Conservation (phyloP, 1,284 basidiomycete species). For the Irpex lacteus region DNA sequence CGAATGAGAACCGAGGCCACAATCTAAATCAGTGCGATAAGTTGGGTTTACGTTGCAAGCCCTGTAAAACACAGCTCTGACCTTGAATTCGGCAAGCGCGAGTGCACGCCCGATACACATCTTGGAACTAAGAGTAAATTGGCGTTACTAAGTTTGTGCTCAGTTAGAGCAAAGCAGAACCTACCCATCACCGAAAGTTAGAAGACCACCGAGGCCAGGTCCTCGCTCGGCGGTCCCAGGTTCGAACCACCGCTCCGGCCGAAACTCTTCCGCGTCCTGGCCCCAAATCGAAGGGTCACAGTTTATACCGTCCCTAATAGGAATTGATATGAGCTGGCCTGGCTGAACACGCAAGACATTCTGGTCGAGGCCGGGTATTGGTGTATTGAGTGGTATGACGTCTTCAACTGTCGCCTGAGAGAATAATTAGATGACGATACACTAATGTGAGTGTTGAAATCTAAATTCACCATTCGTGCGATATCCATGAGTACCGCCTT, state of each 20-base stretch:
- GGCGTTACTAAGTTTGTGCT: neutral
- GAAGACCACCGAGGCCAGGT: conserved; percentile 1
- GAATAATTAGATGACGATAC: neutral
- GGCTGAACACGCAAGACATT: neutral
- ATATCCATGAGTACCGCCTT: neutral
- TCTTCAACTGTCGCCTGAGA: conserved; percentile 29
- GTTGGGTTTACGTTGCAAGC: neutral
- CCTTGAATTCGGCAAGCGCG: neutral
- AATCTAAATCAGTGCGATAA: neutral
- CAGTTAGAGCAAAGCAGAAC: neutral
- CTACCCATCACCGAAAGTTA: neutral
- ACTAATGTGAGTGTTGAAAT: neutral
- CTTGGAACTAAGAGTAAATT: neutral
- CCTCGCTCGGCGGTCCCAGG: neutral
- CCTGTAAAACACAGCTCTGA: neutral
- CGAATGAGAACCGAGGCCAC: conserved; percentile 6
- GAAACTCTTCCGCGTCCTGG: conserved; percentile 10
- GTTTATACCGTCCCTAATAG: neutral
- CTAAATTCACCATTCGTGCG: neutral
- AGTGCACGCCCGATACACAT: neutral
- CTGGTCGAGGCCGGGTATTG: conserved; percentile 27
- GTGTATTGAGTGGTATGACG: conserved; percentile 39
- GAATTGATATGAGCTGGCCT: neutral
- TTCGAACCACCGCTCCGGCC: conserved; percentile 9
- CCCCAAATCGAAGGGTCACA: conserved; percentile 7